phyloP scores from a whole-genome alignment of 805 yeast species.

The Wickerhamiella qilinensis region DNA sequence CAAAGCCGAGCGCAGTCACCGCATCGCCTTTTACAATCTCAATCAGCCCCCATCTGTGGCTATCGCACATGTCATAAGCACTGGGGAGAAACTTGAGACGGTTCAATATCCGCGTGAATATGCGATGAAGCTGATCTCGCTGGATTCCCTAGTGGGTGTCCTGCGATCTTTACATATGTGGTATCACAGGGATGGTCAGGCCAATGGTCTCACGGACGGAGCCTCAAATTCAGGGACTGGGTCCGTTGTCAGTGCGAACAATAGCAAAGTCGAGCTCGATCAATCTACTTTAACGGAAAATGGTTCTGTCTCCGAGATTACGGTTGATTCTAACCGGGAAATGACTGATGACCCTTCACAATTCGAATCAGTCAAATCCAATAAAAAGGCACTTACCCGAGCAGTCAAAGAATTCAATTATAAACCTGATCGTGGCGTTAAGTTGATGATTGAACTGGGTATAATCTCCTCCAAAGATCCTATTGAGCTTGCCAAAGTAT shows the following conservation, averaged over 20 bases:
- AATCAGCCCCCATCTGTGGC: slow-evolving; percentile 62
- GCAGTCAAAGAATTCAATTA: slow-evolving; percentile 67
- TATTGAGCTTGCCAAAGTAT: slow-evolving; percentile 52
- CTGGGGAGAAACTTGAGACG: slow-evolving; percentile 11
- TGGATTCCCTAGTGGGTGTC: slow-evolving; percentile 67
- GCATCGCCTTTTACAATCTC: slow-evolving; percentile 59
- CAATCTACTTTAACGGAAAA: background rate
- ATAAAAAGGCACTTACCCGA: slow-evolving; percentile 67
- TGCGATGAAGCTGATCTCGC: slow-evolving; percentile 66
- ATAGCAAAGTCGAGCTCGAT: background rate
- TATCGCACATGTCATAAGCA: slow-evolving; percentile 42
- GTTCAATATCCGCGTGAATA: slow-evolving; percentile 48
- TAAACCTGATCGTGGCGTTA: slow-evolving; percentile 70
- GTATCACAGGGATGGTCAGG: slow-evolving; percentile 23
- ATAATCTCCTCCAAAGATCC: slow-evolving; percentile 52
- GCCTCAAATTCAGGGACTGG: background rate
- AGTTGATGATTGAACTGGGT: slow-evolving; percentile 40
- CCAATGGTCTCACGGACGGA: background rate
- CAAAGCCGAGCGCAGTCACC: slow-evolving; percentile 32
- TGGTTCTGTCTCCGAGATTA: background rate
- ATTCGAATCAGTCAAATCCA: slow-evolving; percentile 68
- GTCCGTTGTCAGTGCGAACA: background rate
- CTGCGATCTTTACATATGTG: slow-evolving; percentile 68
- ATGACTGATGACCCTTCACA: slow-evolving; percentile 53
- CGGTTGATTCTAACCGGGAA: too few species aligned